A percentile compares a stretch with the other conserved stretches of the same genome.
These are phyloP conservation scores for Boletus fagicola DNA, from an alignment of 768 basidiomycete genomes.

Conservation along the genomic window DNA sequence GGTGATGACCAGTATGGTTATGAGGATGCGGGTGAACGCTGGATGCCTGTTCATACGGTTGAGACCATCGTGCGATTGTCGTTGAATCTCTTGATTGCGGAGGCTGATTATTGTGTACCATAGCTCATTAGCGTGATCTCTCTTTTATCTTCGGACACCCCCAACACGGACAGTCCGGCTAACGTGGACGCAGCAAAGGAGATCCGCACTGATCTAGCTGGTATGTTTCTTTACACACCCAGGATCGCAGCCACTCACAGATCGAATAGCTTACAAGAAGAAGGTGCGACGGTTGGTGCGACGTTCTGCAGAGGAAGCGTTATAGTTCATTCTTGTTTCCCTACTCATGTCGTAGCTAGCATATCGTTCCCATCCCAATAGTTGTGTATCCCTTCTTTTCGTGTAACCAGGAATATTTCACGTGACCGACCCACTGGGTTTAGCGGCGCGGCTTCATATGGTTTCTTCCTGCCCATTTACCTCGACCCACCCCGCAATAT, in stretches of 20 bases:
- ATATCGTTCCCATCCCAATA: slow-evolving; percentile 13
- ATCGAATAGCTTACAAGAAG: slow-evolving; percentile 78
- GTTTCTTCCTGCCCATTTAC: slow-evolving; percentile 9
- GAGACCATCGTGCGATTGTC: slow-evolving; percentile 80
- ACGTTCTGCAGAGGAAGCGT: slow-evolving; percentile 85
- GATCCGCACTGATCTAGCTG: slow-evolving; percentile 59
- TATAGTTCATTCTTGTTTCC: slow-evolving; percentile 45
- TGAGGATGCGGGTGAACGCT: slow-evolving; percentile 94
- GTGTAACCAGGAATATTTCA: slow-evolving; percentile 8
- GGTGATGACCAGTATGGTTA: slow-evolving; percentile 97
- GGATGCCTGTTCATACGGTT: slow-evolving; percentile 96
- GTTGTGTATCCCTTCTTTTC: background rate
- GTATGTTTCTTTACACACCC: slow-evolving; percentile 38
- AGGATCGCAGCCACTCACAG: slow-evolving; percentile 12
- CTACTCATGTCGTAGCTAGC: slow-evolving; percentile 19
- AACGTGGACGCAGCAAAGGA: slow-evolving; percentile 96
- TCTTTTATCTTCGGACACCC: slow-evolving; percentile 86
- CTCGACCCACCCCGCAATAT: slow-evolving; percentile 2
- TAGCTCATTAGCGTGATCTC: slow-evolving; percentile 97
- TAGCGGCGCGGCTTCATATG: background rate
- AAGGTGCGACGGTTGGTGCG: slow-evolving; percentile 90
- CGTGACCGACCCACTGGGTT: slow-evolving; percentile 18
- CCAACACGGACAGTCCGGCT: slow-evolving; percentile 90
- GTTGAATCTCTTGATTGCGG: background rate
- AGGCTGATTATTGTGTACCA: slow-evolving; percentile 1